Percentiles rank a stretch among this genome's conserved stretches.
Conservation (phyloP, 2,329 filamentous ascomycete species). For the Grosmannia clavigera region DNA sequence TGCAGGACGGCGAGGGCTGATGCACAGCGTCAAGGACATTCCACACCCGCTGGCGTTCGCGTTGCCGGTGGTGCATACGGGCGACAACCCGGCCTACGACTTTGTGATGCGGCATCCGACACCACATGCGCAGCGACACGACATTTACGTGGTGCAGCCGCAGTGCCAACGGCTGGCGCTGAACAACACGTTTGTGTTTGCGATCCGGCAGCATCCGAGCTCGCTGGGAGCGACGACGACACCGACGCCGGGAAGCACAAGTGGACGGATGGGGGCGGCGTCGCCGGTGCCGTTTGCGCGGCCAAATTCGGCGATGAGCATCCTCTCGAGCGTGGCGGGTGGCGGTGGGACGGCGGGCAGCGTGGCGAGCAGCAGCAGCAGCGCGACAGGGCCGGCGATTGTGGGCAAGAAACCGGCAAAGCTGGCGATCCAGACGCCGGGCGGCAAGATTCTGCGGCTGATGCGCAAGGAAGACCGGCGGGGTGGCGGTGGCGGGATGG, state of each 20-base stretch:
- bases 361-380: slow-evolving; percentile 24
- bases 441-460: slow-evolving; percentile 83
- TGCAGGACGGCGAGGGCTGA: slow-evolving; percentile 84
- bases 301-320: slow-evolving; percentile 52
- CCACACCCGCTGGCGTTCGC: slow-evolving; percentile 83
- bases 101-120: slow-evolving; percentile 91
- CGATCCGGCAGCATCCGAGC: slow-evolving; percentile 78
- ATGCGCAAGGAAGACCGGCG: slow-evolving; percentile 67
- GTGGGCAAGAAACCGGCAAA: slow-evolving; percentile 78
- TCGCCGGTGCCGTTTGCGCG: slow-evolving; percentile 51
- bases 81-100: slow-evolving; percentile 87
- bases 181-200: slow-evolving; percentile 97
- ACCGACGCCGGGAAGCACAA: slow-evolving; percentile 13
- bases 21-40: slow-evolving; percentile 96
- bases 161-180: slow-evolving; percentile 79
- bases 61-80: slow-evolving; percentile 79
- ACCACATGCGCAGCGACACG: slow-evolving; percentile 91
- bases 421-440: slow-evolving; percentile 84
- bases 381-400: slow-evolving; percentile 30
- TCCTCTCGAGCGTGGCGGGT: slow-evolving; percentile 45
- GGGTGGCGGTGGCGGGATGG: slow-evolving; percentile 28
- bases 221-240: slow-evolving; percentile 35
- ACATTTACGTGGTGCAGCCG: slow-evolving; percentile 92
- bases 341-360: slow-evolving; percentile 31
- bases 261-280: not conserved